These are phyloP conservation scores for Polygonum maritimum DNA, from an alignment of 148 eudicot species.

Conservation along the genomic window DNA sequence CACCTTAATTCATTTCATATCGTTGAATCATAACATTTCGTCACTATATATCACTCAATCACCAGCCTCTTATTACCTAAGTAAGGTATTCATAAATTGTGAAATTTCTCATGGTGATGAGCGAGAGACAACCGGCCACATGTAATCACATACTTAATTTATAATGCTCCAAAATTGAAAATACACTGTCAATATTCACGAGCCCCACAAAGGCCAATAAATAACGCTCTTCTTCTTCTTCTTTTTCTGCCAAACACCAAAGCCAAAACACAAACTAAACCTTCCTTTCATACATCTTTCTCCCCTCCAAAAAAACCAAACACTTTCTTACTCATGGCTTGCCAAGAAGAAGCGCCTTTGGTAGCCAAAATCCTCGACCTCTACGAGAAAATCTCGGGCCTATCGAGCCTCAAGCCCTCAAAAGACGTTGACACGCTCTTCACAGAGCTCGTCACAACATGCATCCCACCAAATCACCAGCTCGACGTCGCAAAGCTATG, in stretches of 20 bases:
- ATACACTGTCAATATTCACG: not conserved
- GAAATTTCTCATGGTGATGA: not conserved
- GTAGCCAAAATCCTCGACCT: conserved; percentile 30
- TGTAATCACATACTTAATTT: not conserved
- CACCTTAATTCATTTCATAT: not conserved
- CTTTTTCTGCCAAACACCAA: conserved; percentile 2
- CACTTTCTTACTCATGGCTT: conserved; percentile 36
- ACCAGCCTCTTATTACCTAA: not conserved
- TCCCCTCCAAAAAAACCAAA: not conserved
- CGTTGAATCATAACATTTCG: not conserved
- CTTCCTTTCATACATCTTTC: not conserved
- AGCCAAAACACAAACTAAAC: not conserved
- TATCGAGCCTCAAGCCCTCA: conserved; percentile 47
- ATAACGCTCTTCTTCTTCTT: conserved; percentile 9
- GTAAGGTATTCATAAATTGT: not conserved
- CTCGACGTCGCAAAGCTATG: conserved; percentile 58
- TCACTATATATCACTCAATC: not conserved
- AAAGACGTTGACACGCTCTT: conserved; percentile 47
- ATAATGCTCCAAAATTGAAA: not conserved
- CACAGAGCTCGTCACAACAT: conserved; percentile 24
- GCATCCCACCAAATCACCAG: conserved; percentile 58
- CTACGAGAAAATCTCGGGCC: conserved; percentile 38
- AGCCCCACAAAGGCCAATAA: conserved; percentile 25
- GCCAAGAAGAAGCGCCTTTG: conserved; percentile 33
- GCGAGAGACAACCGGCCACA: not conserved